phyloP scores from a whole-genome alignment of 192 early-diverging fungal genomes.

The Rhizophagus clarus region DNA sequence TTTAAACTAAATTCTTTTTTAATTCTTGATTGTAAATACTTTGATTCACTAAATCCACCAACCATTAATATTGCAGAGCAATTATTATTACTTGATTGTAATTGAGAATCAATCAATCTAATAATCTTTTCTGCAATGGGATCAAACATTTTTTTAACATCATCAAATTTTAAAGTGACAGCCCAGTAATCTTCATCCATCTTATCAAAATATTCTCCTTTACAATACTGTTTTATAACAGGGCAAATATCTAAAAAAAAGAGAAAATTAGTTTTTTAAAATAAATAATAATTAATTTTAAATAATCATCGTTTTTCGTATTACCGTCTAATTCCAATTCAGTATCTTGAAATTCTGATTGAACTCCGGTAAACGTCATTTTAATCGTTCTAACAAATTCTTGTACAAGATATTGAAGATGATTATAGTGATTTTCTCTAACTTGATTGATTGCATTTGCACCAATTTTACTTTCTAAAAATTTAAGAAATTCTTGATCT shows the following conservation, averaged over 20 bases:
- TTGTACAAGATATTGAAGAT: neutral
- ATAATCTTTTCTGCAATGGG: slow-evolving; percentile 55
- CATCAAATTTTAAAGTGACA: neutral
- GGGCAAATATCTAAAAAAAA: neutral
- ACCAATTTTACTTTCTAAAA: neutral
- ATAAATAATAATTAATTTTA: neutral
- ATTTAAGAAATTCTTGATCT: slow-evolving; percentile 10
- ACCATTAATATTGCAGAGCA: slow-evolving; percentile 55
- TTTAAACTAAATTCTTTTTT: slow-evolving; percentile 51
- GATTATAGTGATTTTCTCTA: neutral
- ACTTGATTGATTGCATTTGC: neutral
- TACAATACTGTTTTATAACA: neutral
- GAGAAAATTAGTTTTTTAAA: neutral
- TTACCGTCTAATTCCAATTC: neutral
- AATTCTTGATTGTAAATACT: slow-evolving; percentile 54
- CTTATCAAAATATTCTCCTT: neutral
- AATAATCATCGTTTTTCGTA: too few species aligned
- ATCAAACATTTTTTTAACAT: slow-evolving; percentile 43
- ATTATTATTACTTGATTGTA: slow-evolving; percentile 39
- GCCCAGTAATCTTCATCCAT: neutral
- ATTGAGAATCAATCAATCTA: slow-evolving; percentile 52
- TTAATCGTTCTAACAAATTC: neutral
- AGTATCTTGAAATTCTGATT: neutral
- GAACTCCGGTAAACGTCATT: neutral
- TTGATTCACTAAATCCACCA: slow-evolving; percentile 58